Base-by-base conservation (phyloP, 2,329 filamentous ascomycete genomes). In the Cordyceps fumosorosea region DNA sequence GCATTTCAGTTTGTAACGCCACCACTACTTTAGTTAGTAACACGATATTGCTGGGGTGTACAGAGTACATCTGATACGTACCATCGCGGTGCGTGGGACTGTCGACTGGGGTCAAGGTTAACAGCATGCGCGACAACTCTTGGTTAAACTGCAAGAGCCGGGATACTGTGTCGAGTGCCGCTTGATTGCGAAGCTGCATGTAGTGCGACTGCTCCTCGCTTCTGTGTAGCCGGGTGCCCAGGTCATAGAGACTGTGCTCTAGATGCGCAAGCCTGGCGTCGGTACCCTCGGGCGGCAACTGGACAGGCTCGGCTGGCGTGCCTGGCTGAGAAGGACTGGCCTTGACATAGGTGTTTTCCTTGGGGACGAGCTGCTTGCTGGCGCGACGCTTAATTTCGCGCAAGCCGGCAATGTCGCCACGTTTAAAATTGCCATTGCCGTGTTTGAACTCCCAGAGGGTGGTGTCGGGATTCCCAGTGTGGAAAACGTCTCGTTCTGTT, bases 401-500 rank as follows among this genome's bases (percentile, higher is more conserved):
- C 64, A 99, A 78, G 8, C 93, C 92, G 56, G 93, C 87, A 26
- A 99, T 80, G 73, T 99, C 93, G 44, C 95, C 95, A 66, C 93
- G 87, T 76, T 96, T 98, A 79, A 99, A 99, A 73, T 90, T 98
- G 59, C 93, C 93, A 70, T 93, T 96, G 59, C 95, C 95, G 72
- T 99, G 95, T 75, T 97, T 98, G 76, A 99, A 99, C 73, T 99
- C 95, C 95, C 95, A 99, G 34, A 99, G 80, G 0, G 93, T 92
- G 22, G 92, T 92, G 71, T 98, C 95, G 14, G 93, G 92, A 50
- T 90, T 93, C 12, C 91, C 92, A 4, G 92, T 96, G 74, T 98
- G 93, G 72, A 98, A 99, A 24, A 98, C 95, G 74, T 99, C 95
- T 79, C 95, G 97, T 70, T 98, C 95, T 97, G 69, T 7, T 58